Conservation (phyloP, 352 stramenopile species). For the Globisporangium nunn region DNA sequence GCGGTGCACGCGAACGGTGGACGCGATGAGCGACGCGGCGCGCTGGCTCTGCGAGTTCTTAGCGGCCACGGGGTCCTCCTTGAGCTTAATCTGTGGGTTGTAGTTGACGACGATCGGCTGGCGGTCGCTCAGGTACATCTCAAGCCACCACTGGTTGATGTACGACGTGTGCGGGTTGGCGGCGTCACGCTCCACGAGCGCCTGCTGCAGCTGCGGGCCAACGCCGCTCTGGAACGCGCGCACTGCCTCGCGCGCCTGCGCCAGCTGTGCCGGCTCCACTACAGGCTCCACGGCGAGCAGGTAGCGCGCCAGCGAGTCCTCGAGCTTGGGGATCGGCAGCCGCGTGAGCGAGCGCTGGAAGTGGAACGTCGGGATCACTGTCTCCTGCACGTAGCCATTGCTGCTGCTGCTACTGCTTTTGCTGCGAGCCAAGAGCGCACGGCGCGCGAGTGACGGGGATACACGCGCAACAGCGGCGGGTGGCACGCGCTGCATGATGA, state of each 20-base stretch:
- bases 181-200: conserved; percentile 70
- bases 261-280: conserved; percentile 43
- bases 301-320: conserved; percentile 78
- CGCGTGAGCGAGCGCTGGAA: conserved; percentile 84
- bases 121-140: conserved; percentile 89
- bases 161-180: conserved; percentile 86
- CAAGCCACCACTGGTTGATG: conserved; percentile 91
- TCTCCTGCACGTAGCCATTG: conserved; percentile 78
- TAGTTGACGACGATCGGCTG: conserved; percentile 87
- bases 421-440: conserved; percentile 9
- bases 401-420: background rate
- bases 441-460: conserved; percentile 4
- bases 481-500: conserved; percentile 22
- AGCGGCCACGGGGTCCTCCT: conserved; percentile 63
- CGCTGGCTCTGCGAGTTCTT: conserved; percentile 86
- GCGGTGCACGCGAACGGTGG: conserved; percentile 72
- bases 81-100: conserved; percentile 89
- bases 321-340: conserved; percentile 83
- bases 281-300: conserved; percentile 72
- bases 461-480: conserved; percentile 4
- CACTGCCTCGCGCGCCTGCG: conserved; percentile 46
- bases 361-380: conserved; percentile 82
- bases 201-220: conserved; percentile 61
- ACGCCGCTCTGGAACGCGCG: conserved; percentile 46
- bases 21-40: conserved; percentile 82